Conservation (phyloP, 306 rosid species). For the Dicorynia guianensis region DNA sequence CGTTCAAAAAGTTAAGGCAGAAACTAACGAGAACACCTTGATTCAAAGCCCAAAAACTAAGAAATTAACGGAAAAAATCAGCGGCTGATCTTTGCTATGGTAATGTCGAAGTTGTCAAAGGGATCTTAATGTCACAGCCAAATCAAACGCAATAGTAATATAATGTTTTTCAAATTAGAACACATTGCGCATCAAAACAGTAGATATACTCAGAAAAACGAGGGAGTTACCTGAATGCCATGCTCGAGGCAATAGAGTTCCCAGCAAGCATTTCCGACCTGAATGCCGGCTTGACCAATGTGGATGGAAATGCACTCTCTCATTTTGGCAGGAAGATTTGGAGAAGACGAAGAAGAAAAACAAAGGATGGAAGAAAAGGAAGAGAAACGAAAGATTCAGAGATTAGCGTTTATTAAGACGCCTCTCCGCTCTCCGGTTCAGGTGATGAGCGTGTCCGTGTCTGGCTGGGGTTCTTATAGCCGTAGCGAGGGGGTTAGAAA, state of each 20-base stretch:
- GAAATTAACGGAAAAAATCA: no score
- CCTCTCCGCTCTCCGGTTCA: conserved; percentile 13
- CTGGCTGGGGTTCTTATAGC: conserved; percentile 17
- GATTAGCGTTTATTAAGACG: conserved; percentile 70
- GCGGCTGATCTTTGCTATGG: no score
- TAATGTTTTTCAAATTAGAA: not conserved
- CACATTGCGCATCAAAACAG: not conserved
- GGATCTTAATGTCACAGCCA: not conserved
- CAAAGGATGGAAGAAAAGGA: not conserved
- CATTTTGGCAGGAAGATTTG: conserved; percentile 34
- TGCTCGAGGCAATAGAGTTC: conserved; percentile 76
- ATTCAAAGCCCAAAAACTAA: not conserved
- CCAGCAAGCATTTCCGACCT: conserved; percentile 77
- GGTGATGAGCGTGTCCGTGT: not conserved
- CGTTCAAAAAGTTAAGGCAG: not conserved
- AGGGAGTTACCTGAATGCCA: conserved; percentile 61
- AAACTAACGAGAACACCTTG: not conserved
- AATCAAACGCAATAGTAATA: not conserved
- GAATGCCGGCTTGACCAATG: conserved; percentile 78
- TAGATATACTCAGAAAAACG: not conserved
- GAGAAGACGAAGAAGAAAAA: not conserved
- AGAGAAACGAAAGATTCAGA: not conserved
- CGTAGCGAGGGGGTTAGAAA: not conserved
- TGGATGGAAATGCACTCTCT: conserved; percentile 75
- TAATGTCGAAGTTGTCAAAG: not conserved